Evolutionary conservation across 1,284 basidiomycete species (phyloP), one percentile per base, ranked within the genome.

Genomic region (Butyriboletus appendiculatus): DNA sequence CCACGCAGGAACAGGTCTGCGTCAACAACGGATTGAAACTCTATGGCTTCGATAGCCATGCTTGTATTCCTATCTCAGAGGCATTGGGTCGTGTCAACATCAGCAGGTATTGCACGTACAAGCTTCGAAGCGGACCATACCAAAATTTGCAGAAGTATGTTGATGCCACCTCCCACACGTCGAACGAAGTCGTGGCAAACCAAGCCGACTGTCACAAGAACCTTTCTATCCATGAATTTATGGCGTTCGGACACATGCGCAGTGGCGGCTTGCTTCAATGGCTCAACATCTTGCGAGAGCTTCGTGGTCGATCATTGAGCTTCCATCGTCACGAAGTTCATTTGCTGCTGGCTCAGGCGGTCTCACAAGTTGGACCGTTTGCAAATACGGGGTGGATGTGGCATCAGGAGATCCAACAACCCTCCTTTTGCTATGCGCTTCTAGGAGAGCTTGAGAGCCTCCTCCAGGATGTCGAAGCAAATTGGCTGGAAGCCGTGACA

Each of bases 191-290:
- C 24, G 53, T 83, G 10, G 75, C 77, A 5, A 57, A 64, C 6
- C 81, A 82, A 56, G 60, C 59, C 0, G 58, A 71, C 5, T 78
- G 76, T 37, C 76, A 22, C 11, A 35, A 55, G 4, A 64, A 73
- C 4, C 56, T 80, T 1, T 69, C 59, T 9, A 54, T 76, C 4
- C 76, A 81, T 26, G 79, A 82, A 54, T 76, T 70, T 37, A 62
- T 74, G 3, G 69, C 76, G 0, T 81, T 77, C 44, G 73, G 73
- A 1, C 64, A 66, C 35, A 54, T 82, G 28, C 76, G 81, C 2
- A 72, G 75, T 33, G 78, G 81, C 3, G 58, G 64, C 4, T 59
- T 59, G 0, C 56, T 81, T 0, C 81, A 82, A 45, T 82, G 80
- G 80, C 58, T 76, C 32, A 82, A 81, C 52, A 74, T 82, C 14